Base-by-base conservation (phyloP, 2,329 filamentous ascomycete species). In the Aspergillus alliaceus region DNA sequence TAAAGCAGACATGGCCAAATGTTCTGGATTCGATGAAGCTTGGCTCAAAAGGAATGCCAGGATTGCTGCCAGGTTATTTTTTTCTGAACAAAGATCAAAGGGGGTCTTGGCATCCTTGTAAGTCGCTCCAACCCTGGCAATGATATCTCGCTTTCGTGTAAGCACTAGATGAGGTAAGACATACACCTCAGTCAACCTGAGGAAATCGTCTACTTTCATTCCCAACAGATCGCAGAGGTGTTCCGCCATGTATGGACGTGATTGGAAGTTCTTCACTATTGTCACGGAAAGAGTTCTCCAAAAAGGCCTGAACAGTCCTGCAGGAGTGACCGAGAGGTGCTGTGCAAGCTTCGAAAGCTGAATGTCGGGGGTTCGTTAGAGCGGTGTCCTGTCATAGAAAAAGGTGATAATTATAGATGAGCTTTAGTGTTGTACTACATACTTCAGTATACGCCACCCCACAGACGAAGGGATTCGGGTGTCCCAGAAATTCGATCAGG, bases 91-190 rank as follows among this genome's bases (percentile, higher is more conserved):
- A 7, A 88, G 71, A 52, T 90, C 86, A 54, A 90, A 86, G 7
- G 84, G 73, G 4, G 80, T 76, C 47, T 78, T 79, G 8, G 74
- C 73, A 48, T 76, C 75, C 37, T 80, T 80, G 59, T 82, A 79
- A 52, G 90, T 90, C 64, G 89, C 85, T 0, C 91, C 90, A 64
- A 99, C 90, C 60, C 87, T 88, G 65, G 88, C 84, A 39, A 99
- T 88, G 15, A 96, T 83, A 57, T 96, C 90, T 56, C 82, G 83
- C 66, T 89, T 89, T 68, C 88, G 89, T 40, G 85, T 88, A 37
- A 96, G 78, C 2, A 99, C 90, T 18, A 99, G 82, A 76, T 90
- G 92, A 1, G 96, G 95, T 8, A 99, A 75, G 7, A 93, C 93
- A 65, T 95, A 85, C 14, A 85, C 82, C 71, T 97, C 92, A 8